These are phyloP conservation scores for Gloeopeniophorella convolvens DNA, from an alignment of 768 basidiomycete species.

Conservation along the genomic window DNA sequence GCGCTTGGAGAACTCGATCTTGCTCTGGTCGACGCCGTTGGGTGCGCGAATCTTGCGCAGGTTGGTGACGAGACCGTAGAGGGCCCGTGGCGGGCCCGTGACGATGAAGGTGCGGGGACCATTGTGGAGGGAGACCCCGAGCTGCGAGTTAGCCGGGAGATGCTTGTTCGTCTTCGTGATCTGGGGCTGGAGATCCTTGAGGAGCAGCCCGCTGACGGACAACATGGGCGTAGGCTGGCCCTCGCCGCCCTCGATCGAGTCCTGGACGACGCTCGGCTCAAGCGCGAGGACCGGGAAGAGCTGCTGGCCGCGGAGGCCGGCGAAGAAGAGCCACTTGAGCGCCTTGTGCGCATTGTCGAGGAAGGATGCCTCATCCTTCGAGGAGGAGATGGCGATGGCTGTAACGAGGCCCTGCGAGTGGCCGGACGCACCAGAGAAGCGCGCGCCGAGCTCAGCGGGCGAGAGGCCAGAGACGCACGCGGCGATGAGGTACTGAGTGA, in stretches of 20 bases:
- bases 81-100: constrained; percentile 82
- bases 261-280: constrained; percentile 81
- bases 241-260: constrained; percentile 88
- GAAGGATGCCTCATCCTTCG: constrained; percentile 69
- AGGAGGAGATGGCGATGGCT: constrained; percentile 83
- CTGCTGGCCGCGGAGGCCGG: constrained; percentile 88
- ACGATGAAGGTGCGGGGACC: constrained; percentile 88
- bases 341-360: constrained; percentile 74
- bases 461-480: constrained; percentile 69
- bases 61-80: constrained; percentile 92
- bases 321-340: constrained; percentile 88
- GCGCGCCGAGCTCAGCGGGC: constrained; percentile 72
- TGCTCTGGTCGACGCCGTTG: constrained; percentile 86
- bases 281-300: constrained; percentile 89
- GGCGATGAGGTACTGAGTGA: constrained; percentile 83
- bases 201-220: constrained; percentile 72
- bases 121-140: constrained; percentile 88
- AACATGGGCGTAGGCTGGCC: constrained; percentile 93
- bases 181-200: constrained; percentile 74
- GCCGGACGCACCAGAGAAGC: constrained; percentile 83
- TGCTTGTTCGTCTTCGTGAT: constrained; percentile 84
- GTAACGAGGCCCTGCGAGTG: constrained; percentile 97
- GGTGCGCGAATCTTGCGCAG: constrained; percentile 88
- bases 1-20: constrained; percentile 88
- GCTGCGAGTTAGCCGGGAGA: constrained; percentile 68